phyloP scores from a whole-genome alignment of 371 early-diverging fungal species.

The Capniomyces stellatus region DNA sequence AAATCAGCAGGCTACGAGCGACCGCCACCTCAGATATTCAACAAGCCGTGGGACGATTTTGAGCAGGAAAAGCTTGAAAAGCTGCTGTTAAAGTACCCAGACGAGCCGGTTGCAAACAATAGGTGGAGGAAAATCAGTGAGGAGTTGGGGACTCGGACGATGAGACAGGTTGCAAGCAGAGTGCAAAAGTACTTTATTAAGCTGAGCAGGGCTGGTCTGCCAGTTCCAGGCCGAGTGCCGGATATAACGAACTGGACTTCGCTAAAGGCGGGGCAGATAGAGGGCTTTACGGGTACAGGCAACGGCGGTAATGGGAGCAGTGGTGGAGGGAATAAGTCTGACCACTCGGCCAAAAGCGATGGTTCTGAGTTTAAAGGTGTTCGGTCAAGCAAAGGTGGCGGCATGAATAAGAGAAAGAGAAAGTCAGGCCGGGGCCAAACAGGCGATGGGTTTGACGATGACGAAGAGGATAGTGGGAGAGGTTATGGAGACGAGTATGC shows the following conservation, averaged over 20 bases:
- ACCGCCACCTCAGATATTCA: conserved; percentile 7
- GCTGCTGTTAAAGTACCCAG: conserved; percentile 17
- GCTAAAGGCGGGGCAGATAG: neutral
- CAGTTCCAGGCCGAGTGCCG: conserved; percentile 18
- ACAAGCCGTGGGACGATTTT: conserved; percentile 21
- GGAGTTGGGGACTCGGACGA: conserved; percentile 23
- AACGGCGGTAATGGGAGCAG: too few relatives aligned
- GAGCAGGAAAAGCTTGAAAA: conserved; percentile 18
- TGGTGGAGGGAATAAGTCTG: too few relatives aligned
- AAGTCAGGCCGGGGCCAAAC: too few relatives aligned
- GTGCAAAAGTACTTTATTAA: conserved; percentile 29
- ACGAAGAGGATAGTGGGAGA: conserved; percentile 2
- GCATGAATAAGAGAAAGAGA: neutral
- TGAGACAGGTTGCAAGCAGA: conserved; percentile 26
- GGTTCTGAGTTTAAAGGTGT: too few relatives aligned
- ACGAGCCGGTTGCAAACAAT: conserved; percentile 21
- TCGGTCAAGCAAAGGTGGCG: conserved; percentile 3
- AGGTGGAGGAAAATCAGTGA: conserved; percentile 24
- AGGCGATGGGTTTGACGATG: conserved; percentile 14
- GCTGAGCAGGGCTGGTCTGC: conserved; percentile 19
- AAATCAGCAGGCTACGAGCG: neutral
- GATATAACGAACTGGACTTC: conserved; percentile 16
- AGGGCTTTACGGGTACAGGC: neutral
- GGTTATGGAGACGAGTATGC: too few relatives aligned
- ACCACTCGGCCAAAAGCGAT: too few relatives aligned